Evolutionary conservation across 1,284 basidiomycete genomes (phyloP).

Genomic region (Rhodotorula glutinis): DNA sequence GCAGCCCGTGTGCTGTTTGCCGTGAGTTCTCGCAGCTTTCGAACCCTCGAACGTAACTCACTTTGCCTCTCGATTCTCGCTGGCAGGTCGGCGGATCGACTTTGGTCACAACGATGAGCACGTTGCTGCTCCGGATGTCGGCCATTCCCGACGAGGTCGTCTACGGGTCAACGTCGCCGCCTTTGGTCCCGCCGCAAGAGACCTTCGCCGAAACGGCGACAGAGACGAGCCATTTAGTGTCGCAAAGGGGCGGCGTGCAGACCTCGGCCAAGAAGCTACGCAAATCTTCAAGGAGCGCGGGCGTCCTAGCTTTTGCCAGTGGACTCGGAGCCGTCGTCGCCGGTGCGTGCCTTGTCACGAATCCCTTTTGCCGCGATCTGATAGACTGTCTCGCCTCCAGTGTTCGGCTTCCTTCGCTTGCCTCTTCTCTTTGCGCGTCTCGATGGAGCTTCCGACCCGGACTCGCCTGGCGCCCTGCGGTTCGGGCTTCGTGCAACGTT

Average conservation of each 20-base stretch:
- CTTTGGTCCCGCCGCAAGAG: not conserved
- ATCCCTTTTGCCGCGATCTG: too few relatives aligned
- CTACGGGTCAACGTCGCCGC: not conserved
- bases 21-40: slow-evolving; percentile 2
- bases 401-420: slow-evolving; percentile 38
- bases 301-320: slow-evolving; percentile 33
- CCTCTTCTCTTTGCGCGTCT: slow-evolving; percentile 18
- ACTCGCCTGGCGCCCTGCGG: slow-evolving; percentile 16
- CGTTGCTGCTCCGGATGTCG: slow-evolving; percentile 12
- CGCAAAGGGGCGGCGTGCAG: not conserved
- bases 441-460: not conserved
- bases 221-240: too few relatives aligned
- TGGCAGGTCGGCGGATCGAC: slow-evolving; percentile 21
- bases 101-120: slow-evolving; percentile 28
- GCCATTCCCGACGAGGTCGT: not conserved
- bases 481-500: slow-evolving; percentile 13
- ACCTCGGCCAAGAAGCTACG: not conserved
- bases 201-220: too few relatives aligned
- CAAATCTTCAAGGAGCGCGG: slow-evolving; percentile 21
- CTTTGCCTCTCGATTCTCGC: not conserved
- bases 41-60: too few relatives aligned
- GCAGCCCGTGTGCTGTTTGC: slow-evolving; percentile 23
- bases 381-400: slow-evolving; percentile 4
- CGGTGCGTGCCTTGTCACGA: slow-evolving; percentile 1
- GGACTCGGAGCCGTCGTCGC: slow-evolving; percentile 38